These are phyloP conservation scores for Phylloporus sp. DNA, from an alignment of 768 basidiomycete species.

Conservation along the genomic window DNA sequence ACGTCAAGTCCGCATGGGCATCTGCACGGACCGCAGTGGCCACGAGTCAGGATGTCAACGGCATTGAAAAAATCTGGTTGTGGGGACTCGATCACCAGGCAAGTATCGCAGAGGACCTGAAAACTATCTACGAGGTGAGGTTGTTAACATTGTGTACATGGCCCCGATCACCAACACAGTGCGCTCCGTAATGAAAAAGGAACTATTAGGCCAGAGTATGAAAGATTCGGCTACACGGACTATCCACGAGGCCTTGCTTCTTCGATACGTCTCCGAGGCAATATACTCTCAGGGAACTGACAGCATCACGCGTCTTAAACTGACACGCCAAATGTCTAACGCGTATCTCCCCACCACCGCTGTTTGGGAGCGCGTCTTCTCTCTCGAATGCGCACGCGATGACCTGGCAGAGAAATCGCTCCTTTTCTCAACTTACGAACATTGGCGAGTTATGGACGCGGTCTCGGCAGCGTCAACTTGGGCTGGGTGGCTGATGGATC, in stretches of 20 bases:
- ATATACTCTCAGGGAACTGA: constrained; percentile 20
- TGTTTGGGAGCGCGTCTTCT: constrained; percentile 44
- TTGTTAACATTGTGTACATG: too few relatives aligned
- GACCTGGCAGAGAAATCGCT: constrained; percentile 15
- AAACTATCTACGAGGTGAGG: constrained; percentile 34
- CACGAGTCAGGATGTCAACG: constrained; percentile 18
- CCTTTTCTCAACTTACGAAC: constrained; percentile 33
- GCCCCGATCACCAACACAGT: not conserved
- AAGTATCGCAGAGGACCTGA: constrained; percentile 15
- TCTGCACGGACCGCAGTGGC: constrained; percentile 40
- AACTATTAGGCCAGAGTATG: constrained; percentile 44
- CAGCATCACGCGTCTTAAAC: constrained; percentile 16
- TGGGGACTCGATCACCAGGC: constrained; percentile 43
- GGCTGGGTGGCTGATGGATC: constrained; percentile 43
- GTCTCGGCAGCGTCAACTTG: constrained; percentile 39
- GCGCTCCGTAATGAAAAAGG: constrained; percentile 27
- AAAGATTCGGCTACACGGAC: constrained; percentile 33
- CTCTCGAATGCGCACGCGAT: constrained; percentile 20
- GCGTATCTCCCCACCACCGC: constrained; percentile 39
- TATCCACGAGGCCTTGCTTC: constrained; percentile 45
- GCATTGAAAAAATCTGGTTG: constrained; percentile 43
- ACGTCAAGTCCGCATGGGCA: constrained; percentile 35
- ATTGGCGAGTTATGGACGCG: constrained; percentile 39
- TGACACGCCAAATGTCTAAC: constrained; percentile 38
- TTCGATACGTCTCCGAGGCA: constrained; percentile 39